These are phyloP conservation scores for Globisporangium middletonii DNA, from an alignment of 352 stramenopile species.

Conservation along the genomic window DNA sequence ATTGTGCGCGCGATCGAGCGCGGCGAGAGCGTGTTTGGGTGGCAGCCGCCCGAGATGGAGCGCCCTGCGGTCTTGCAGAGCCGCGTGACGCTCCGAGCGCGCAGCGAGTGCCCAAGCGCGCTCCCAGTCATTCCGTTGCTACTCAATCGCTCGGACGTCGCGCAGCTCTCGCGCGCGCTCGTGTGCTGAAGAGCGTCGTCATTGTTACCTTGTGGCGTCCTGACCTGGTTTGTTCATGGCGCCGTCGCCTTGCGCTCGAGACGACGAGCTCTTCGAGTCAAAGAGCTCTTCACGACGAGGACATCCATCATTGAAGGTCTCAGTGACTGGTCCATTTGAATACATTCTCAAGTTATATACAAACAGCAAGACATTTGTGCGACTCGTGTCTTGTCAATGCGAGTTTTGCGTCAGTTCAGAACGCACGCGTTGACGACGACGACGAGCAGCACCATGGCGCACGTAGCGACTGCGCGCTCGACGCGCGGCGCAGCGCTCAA, in stretches of 20 bases:
- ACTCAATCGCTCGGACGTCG: slow-evolving; percentile 40
- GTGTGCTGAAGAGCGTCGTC: slow-evolving; percentile 24
- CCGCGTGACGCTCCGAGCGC: slow-evolving; percentile 40
- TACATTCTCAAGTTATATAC: neutral
- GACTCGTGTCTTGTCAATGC: neutral
- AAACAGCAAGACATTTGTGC: neutral
- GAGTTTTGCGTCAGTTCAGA: neutral
- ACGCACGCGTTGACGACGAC: neutral
- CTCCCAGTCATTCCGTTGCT: slow-evolving; percentile 26
- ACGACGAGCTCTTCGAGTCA: too few species aligned
- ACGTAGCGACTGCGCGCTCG: neutral
- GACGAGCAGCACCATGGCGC: neutral
- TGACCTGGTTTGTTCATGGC: neutral
- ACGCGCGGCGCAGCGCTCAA: slow-evolving; percentile 22
- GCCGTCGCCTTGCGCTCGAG: too few species aligned
- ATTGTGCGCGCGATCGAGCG: slow-evolving; percentile 50
- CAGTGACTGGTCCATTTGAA: neutral
- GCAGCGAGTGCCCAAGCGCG: slow-evolving; percentile 1
- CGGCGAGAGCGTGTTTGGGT: slow-evolving; percentile 71
- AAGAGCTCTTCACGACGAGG: too few species aligned
- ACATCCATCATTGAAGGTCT: neutral
- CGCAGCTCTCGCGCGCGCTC: slow-evolving; percentile 35
- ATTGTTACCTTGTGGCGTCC: neutral
- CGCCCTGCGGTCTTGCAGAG: slow-evolving; percentile 49
- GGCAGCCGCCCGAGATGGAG: slow-evolving; percentile 67